These are phyloP conservation scores for Arachis stenosperma DNA, from an alignment of 306 rosid genomes.

Conservation along the genomic window DNA sequence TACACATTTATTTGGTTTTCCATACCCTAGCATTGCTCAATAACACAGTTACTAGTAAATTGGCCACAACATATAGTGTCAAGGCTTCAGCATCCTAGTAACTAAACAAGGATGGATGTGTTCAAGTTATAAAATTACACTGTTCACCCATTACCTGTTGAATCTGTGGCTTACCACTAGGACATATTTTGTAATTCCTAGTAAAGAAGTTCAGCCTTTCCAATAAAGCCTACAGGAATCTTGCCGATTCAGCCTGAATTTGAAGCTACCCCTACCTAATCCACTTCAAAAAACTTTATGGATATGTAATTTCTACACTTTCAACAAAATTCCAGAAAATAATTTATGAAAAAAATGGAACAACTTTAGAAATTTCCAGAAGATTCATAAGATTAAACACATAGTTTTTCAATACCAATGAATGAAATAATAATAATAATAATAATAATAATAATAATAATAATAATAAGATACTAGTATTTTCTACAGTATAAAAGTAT, in stretches of 20 bases:
- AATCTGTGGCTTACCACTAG: neutral
- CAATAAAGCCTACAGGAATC: no score
- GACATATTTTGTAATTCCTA: neutral
- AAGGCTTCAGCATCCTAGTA: neutral
- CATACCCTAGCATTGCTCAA: neutral
- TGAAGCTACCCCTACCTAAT: no score
- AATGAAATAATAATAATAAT: neutral
- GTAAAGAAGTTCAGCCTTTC: no score
- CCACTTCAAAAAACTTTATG: no score
- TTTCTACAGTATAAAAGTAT: neutral
- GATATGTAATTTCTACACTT: neutral
- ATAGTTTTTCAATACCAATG: neutral
- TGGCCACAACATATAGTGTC: neutral
- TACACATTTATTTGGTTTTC: neutral
- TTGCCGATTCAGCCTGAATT: no score
- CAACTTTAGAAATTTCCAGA: neutral
- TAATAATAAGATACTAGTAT: neutral
- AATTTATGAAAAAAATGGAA: neutral
- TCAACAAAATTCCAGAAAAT: slow-evolving; percentile 1
- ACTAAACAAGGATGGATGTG: neutral
- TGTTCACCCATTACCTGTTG: neutral
- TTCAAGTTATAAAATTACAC: neutral
- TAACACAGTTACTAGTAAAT: neutral
- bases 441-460: neutral
- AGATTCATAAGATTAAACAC: neutral